Percentiles rank a stretch among this genome's conserved stretches.
These are phyloP conservation scores for Calonectria multiphialidica DNA, from an alignment of 2,329 filamentous ascomycete species.

Conservation along the genomic window DNA sequence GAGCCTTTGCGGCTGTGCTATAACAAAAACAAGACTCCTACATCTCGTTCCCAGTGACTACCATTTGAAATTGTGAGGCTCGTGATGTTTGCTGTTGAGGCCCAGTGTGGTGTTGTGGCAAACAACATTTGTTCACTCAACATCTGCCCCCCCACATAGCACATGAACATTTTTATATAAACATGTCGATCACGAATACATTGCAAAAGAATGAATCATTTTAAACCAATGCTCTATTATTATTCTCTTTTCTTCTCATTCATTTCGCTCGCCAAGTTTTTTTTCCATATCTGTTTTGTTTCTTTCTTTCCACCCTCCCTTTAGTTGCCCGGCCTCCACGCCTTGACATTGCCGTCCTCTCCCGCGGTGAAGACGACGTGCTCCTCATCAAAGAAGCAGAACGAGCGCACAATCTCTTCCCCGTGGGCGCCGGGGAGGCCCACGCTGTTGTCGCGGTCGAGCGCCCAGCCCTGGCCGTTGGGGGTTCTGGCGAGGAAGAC, in stretches of 20 bases:
- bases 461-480: constrained; percentile 59
- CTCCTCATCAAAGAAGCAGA: constrained; percentile 73
- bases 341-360: constrained; percentile 69
- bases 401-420: constrained; percentile 72
- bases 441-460: constrained; percentile 68
- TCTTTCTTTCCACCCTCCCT: not conserved
- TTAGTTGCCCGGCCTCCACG: constrained; percentile 59
- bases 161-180: not conserved
- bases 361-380: constrained; percentile 70
- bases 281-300: not conserved
- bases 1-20: not conserved
- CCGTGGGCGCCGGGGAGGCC: constrained; percentile 73
- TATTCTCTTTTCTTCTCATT: not conserved
- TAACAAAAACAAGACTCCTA: not conserved
- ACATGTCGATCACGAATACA: not conserved
- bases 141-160: not conserved
- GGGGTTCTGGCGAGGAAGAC: constrained; percentile 67
- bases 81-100: not conserved
- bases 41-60: not conserved
- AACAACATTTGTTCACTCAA: not conserved
- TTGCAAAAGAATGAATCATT: not conserved
- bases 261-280: not conserved
- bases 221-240: not conserved
- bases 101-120: constrained; percentile 9
- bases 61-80: not conserved